These are phyloP conservation scores for Pleurotus platypus DNA, from an alignment of 768 basidiomycete genomes.

Conservation along the genomic window DNA sequence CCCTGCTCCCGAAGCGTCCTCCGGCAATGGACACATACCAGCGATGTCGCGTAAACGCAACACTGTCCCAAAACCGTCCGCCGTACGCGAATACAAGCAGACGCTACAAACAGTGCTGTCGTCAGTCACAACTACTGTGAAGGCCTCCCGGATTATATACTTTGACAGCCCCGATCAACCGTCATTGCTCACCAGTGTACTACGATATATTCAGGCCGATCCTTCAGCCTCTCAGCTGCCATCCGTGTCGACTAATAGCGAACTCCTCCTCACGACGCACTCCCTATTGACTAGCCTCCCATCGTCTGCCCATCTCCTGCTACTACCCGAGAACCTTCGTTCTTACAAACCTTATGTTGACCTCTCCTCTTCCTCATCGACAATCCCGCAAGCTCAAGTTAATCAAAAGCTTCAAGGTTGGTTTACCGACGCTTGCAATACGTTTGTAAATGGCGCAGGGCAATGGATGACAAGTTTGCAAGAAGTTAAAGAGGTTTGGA, in stretches of 20 bases:
- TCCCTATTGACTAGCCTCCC: conserved; percentile 68
- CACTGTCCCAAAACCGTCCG: conserved; percentile 21
- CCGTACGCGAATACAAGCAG: conserved; percentile 51
- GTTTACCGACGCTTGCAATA: conserved; percentile 52
- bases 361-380: conserved; percentile 53
- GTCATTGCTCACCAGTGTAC: conserved; percentile 53
- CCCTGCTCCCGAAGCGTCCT: conserved; percentile 24
- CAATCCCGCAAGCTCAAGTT: conserved; percentile 41
- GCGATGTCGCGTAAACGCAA: conserved; percentile 15
- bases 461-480: conserved; percentile 59
- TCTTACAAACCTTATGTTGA: conserved; percentile 88
- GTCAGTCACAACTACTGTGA: conserved; percentile 55
- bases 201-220: conserved; percentile 62
- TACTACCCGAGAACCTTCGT: conserved; percentile 68
- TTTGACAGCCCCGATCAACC: conserved; percentile 20
- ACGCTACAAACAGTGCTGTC: conserved; percentile 49
- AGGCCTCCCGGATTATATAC: conserved; percentile 57
- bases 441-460: conserved; percentile 40
- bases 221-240: conserved; percentile 17
- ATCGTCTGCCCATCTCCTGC: conserved; percentile 77
- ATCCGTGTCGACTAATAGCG: conserved; percentile 18
- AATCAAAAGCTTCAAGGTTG: conserved; percentile 52
- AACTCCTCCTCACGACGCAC: conserved; percentile 63
- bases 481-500: conserved; percentile 70
- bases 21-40: conserved; percentile 31